Base-by-base conservation (phyloP, 208 protist species). In the Leishmania arabica region DNA sequence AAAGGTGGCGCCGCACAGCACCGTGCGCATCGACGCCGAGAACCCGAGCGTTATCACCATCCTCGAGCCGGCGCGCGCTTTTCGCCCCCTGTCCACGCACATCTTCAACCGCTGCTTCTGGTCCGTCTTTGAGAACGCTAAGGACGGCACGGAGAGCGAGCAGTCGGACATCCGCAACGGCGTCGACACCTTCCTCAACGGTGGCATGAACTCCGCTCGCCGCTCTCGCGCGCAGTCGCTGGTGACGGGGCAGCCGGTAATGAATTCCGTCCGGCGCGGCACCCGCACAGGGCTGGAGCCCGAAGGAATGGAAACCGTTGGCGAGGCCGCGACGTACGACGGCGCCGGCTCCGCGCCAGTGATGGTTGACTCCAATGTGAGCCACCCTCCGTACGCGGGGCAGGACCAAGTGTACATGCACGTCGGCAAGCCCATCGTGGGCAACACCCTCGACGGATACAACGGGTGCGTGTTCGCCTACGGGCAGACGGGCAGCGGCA, bases 381-480 rank as follows among this genome's bases (percentile, higher is more conserved):
- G 84, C 40, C 93, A 96, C 85, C 91, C 91, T 56, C 91, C 93
- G n/a, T 96, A 93, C 85, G 88, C 90, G 17, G 85, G 84, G 6
- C 92, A 97, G 84, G 73, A 83, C 27, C 84, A 93, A 79, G 92
- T 97, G 19, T 97, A 95, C 87, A 69, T 86, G 56, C 73, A 92
- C 72, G 91, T 97, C 2, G 94, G 94, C 62, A 84, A 85, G 64
- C 90, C 94, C 37, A 87, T 97, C 71, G 81, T 97, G 47, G 82
- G 91, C n/a, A 94, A 95, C 78, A 88, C 91, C 19, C 88, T 98
- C 42, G 88, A 95, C 74, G 94, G 96, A 56, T 95, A 94, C 84
- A 95, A 98, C 89, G 93, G 88, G 47, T 95, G 93, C 73, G 85
- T 98, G 64, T 98, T 98, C 77, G 95, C 94, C 19, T 98, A 98